Percentiles rank a stretch among this genome's conserved stretches.
Evolutionary conservation across 768 basidiomycete species (phyloP).

Genomic region (Amanita polypyramis): DNA sequence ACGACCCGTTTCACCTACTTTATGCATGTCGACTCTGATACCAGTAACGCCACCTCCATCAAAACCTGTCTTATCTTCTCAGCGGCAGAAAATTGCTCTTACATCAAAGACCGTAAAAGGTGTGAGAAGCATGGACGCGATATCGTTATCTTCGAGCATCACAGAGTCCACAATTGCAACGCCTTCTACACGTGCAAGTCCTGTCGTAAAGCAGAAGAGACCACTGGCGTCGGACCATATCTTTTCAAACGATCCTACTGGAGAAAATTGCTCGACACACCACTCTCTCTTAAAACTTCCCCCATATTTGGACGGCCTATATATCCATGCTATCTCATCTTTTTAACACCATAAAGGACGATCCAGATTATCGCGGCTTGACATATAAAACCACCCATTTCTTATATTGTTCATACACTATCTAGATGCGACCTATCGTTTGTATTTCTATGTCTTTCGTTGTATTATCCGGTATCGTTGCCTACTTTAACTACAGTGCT

Average conservation of each 20-base stretch:
- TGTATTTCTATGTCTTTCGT: conserved; percentile 1
- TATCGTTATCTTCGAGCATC: conserved; percentile 24
- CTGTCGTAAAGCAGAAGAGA: conserved; percentile 18
- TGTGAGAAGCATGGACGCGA: conserved; percentile 23
- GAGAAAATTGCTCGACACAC: conserved; percentile 3
- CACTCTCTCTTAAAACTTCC: neutral
- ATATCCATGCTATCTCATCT: neutral
- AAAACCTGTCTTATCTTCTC: conserved; percentile 22
- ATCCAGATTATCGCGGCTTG: neutral
- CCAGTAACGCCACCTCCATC: conserved; percentile 18
- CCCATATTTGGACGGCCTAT: neutral
- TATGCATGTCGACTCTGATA: conserved; percentile 37
- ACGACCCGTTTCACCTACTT: conserved; percentile 36
- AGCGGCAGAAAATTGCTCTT: conserved; percentile 21
- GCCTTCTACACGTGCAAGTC: conserved; percentile 28
- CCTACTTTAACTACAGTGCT: neutral
- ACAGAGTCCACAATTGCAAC: conserved; percentile 45
- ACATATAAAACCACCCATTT: neutral
- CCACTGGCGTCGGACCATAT: neutral
- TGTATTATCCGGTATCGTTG: conserved; percentile 3
- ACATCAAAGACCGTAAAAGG: conserved; percentile 18
- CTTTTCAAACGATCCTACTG: neutral
- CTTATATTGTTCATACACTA: conserved; percentile 1
- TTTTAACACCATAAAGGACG: neutral
- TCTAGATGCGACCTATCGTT: conserved; percentile 2